Base-by-base conservation (phyloP, 345 rosid species). In the Citropsis articulata region DNA sequence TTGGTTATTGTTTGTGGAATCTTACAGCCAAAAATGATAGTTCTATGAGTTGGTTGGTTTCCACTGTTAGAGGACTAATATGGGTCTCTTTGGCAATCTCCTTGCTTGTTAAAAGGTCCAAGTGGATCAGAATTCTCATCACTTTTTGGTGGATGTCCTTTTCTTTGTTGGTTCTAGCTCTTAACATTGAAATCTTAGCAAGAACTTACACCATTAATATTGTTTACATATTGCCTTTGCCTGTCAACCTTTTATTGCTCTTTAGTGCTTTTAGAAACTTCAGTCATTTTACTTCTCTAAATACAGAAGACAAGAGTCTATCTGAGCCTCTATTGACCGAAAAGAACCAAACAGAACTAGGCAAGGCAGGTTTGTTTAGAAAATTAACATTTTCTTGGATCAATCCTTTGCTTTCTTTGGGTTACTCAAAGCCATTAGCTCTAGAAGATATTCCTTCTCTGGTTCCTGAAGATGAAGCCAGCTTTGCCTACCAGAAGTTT, bases 91-190 rank as follows among this genome's bases (percentile, higher is more conserved):
- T 92, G 45, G 77, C 92, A 36, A 82, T 86, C 69, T 92, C 98
- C 1, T 48, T 93, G 81, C 89, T 93, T 66, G 91, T 89, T 73
- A 81, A 69, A 38, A 86, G 62, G 63, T 82, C 90, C n/a, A 80
- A 82, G 73, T 88, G 85, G 88, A 76, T 73, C 25, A 79, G 78
- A 77, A 77, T 87, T 78, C 63, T 90, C 21, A 72, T 60, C 73
- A 81, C 81, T 38, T 60, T 85, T 33, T 95, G 98, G 98, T 95
- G 96, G 97, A 71, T 89, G n/a, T 81, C 78, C 35, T 91, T 86
- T 67, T 81, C 86, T 73, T 73, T 88, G 14, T 77, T 90, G 75
- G 82, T 79, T 74, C 82, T 90, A 59, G 90, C 87, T 76, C 71
- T 86, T 22, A 84, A 86, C 71, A 72, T 86, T 63, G 82, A 76